phyloP scores from a whole-genome alignment of 129 eudicot species.

The Flaveria ramosissima region DNA sequence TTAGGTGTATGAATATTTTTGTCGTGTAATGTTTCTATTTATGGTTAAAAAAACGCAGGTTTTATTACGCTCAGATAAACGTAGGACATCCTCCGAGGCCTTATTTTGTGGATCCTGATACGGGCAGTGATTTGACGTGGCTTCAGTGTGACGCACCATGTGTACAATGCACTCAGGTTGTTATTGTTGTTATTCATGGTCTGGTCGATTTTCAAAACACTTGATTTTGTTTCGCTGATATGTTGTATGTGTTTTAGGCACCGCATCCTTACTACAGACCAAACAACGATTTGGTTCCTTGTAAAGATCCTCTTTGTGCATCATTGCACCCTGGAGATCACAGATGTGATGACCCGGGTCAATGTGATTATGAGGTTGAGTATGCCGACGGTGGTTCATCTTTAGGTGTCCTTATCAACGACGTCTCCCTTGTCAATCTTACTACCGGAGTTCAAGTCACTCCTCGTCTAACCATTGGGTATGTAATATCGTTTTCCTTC shows the following conservation, averaged over 20 bases:
- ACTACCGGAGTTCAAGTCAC: slow-evolving; percentile 61
- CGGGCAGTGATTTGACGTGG: slow-evolving; percentile 97
- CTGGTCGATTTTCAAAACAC: slow-evolving; percentile 9
- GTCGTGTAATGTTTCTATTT: background rate
- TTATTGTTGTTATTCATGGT: slow-evolving; percentile 28
- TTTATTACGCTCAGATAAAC: slow-evolving; percentile 63
- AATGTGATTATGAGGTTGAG: slow-evolving; percentile 92
- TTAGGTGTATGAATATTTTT: background rate
- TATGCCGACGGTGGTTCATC: slow-evolving; percentile 99
- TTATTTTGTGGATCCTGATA: slow-evolving; percentile 90
- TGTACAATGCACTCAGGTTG: slow-evolving; percentile 77
- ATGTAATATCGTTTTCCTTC: slow-evolving; percentile 18
- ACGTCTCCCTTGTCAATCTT: slow-evolving; percentile 62
- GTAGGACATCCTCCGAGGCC: slow-evolving; percentile 79
- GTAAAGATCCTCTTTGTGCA: slow-evolving; percentile 88
- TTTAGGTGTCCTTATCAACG: slow-evolving; percentile 80
- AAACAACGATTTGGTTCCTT: slow-evolving; percentile 65
- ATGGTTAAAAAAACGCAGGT: slow-evolving; percentile 48
- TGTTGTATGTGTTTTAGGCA: slow-evolving; percentile 44
- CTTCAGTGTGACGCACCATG: slow-evolving; percentile 98
- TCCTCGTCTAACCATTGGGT: slow-evolving; percentile 87
- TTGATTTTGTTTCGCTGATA: background rate
- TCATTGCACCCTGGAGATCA: slow-evolving; percentile 69
- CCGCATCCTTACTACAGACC: slow-evolving; percentile 86
- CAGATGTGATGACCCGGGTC: slow-evolving; percentile 73